These are phyloP conservation scores for Rhipidocladum racemiflorum DNA, from an alignment of 176 grass and related monocot genomes.

Conservation along the genomic window DNA sequence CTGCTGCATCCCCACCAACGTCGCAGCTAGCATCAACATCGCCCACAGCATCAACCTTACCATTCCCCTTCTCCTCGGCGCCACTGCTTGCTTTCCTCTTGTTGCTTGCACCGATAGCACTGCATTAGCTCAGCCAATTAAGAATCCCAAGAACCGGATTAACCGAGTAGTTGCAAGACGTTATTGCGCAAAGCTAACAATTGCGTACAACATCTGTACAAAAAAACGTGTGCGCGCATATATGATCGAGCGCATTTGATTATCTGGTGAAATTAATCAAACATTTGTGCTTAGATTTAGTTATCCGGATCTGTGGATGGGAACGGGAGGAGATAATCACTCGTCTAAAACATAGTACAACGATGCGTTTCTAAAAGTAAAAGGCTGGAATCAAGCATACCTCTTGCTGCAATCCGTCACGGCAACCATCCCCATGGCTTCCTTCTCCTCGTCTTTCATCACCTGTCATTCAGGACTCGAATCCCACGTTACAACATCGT, in stretches of 20 bases:
- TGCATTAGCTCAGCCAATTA: neutral
- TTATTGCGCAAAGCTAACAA: too few species aligned
- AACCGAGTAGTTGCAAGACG: too few species aligned
- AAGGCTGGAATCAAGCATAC: neutral
- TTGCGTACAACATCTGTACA: too few species aligned
- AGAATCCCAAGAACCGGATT: too few species aligned
- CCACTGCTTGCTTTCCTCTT: neutral
- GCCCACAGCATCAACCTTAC: neutral
- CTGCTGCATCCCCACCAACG: neutral
- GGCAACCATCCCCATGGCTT: neutral
- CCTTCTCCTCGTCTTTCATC: neutral
- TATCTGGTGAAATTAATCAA: neutral
- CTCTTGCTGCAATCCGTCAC: neutral
- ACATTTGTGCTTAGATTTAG: neutral
- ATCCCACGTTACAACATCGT: neutral
- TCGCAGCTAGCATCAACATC: neutral
- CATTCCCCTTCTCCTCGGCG: neutral
- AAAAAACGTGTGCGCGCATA: neutral
- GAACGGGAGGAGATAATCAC: neutral
- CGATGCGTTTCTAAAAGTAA: neutral
- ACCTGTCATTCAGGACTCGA: neutral
- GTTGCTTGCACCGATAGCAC: neutral
- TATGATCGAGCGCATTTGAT: neutral
- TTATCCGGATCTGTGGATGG: neutral
- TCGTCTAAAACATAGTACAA: neutral